Percentiles rank a stretch among this genome's conserved stretches.
Conservation (phyloP, 140 eudicot genomes). For the Ambrosia hybrid region DNA sequence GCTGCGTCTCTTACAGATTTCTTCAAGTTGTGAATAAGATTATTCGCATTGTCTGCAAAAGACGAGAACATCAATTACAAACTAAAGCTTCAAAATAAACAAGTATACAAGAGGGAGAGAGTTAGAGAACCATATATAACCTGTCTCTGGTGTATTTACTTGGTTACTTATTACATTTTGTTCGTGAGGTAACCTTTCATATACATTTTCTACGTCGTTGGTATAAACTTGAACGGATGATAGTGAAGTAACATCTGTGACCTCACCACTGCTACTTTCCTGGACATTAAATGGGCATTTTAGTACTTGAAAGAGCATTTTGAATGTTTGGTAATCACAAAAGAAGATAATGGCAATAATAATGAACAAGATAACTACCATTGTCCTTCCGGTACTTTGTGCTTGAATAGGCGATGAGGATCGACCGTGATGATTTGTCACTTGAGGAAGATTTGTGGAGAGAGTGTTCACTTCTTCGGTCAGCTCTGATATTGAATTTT, state of each 20-base stretch:
- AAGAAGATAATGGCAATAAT: background rate
- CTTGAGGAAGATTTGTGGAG: slow-evolving; percentile 65
- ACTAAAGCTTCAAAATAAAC: background rate
- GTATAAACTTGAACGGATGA: slow-evolving; percentile 49
- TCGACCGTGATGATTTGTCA: slow-evolving; percentile 48
- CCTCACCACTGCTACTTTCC: slow-evolving; percentile 73
- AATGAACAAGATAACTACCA: slow-evolving; percentile 44
- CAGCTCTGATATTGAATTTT: slow-evolving; percentile 79
- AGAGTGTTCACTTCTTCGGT: slow-evolving; percentile 77
- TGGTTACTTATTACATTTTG: slow-evolving; percentile 47
- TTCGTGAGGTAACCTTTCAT: slow-evolving; percentile 54
- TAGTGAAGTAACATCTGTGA: slow-evolving; percentile 50
- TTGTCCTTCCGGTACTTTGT: slow-evolving; percentile 70
- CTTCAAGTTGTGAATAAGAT: slow-evolving; percentile 67
- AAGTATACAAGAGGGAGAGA: slow-evolving; percentile 15
- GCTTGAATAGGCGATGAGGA: slow-evolving; percentile 69
- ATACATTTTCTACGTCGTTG: slow-evolving; percentile 44
- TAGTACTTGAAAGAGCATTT: slow-evolving; percentile 12
- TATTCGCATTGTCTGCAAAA: slow-evolving; percentile 58
- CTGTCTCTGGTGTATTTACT: slow-evolving; percentile 64
- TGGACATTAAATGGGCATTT: slow-evolving; percentile 31
- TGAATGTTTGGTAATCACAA: background rate
- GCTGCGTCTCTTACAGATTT: slow-evolving; percentile 97
- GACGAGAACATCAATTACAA: slow-evolving; percentile 16
- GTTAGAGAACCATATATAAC: slow-evolving; percentile 37